These are phyloP conservation scores for Echinochloa phyllopogon DNA, from an alignment of 176 grass and related monocot species.

Conservation along the genomic window DNA sequence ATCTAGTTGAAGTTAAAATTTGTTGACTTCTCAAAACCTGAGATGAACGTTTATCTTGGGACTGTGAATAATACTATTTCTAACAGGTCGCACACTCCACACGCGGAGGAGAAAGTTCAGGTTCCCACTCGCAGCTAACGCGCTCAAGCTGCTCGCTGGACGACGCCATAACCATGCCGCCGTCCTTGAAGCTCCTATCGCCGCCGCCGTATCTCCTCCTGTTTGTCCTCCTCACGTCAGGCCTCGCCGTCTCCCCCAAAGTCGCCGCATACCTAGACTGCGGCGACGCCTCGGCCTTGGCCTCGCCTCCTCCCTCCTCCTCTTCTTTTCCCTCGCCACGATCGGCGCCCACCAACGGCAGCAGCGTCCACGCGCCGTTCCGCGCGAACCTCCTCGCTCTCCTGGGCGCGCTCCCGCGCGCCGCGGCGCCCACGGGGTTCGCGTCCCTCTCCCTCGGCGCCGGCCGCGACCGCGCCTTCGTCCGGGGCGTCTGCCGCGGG, in stretches of 20 bases:
- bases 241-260: neutral
- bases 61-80: too few species aligned
- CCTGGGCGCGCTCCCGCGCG: conserved; percentile 23
- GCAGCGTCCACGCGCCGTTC: neutral
- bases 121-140: too few species aligned
- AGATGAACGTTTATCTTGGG: too few species aligned
- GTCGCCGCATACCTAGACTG: neutral
- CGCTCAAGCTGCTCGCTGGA: too few species aligned
- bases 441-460: conserved; percentile 12
- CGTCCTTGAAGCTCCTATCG: neutral
- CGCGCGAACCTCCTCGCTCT: neutral
- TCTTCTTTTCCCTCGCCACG: neutral
- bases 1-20: too few species aligned
- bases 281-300: neutral
- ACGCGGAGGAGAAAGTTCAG: too few species aligned
- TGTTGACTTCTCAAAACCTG: too few species aligned
- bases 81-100: too few species aligned
- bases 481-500: conserved; percentile 46
- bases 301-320: neutral
- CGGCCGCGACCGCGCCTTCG: conserved; percentile 28
- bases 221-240: neutral
- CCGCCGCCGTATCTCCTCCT: neutral
- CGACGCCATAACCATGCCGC: neutral
- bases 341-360: neutral
- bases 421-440: conserved; percentile 45